A percentile compares a stretch with the other conserved stretches of the same genome.
Evolutionary conservation across 2,329 filamentous ascomycete species (phyloP).

Genomic region (Colletotrichum higginsianum): DNA sequence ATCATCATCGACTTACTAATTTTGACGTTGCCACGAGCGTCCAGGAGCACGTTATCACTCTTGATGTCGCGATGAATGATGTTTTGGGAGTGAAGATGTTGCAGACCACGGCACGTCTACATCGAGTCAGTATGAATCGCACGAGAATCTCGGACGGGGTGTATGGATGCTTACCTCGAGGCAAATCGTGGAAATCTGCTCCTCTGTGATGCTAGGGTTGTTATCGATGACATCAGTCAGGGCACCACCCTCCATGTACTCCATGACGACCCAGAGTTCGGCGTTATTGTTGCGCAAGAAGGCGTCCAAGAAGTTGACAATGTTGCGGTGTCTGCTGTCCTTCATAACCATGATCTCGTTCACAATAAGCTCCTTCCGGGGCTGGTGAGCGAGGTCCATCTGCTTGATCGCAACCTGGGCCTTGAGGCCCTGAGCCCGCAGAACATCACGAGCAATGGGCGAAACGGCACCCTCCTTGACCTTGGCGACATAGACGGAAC

Average conservation of each 20-base stretch:
- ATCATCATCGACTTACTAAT: conserved; percentile 80
- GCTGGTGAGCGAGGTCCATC: conserved; percentile 98
- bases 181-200: conserved; percentile 98
- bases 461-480: conserved; percentile 92
- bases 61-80: conserved; percentile 99
- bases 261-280: conserved; percentile 99
- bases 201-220: conserved; percentile 92
- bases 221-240: conserved; percentile 99
- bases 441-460: conserved; percentile 81
- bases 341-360: conserved; percentile 99
- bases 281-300: conserved; percentile 95
- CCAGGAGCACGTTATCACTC: conserved; percentile 96
- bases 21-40: conserved; percentile 95
- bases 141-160: background rate
- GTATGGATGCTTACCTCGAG: conserved; percentile 77
- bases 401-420: conserved; percentile 99
- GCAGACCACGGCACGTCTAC: conserved; percentile 94
- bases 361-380: conserved; percentile 97
- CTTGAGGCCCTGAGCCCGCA: conserved; percentile 83
- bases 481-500: conserved; percentile 97
- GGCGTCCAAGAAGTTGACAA: conserved; percentile 98
- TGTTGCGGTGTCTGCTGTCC: conserved; percentile 97
- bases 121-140: conserved; percentile 44
- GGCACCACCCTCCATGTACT: conserved; percentile 99
- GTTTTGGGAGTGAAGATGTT: conserved; percentile 94